These are phyloP conservation scores for Colletotrichum cuscutae DNA, from an alignment of 2,329 filamentous ascomycete genomes.

Conservation along the genomic window DNA sequence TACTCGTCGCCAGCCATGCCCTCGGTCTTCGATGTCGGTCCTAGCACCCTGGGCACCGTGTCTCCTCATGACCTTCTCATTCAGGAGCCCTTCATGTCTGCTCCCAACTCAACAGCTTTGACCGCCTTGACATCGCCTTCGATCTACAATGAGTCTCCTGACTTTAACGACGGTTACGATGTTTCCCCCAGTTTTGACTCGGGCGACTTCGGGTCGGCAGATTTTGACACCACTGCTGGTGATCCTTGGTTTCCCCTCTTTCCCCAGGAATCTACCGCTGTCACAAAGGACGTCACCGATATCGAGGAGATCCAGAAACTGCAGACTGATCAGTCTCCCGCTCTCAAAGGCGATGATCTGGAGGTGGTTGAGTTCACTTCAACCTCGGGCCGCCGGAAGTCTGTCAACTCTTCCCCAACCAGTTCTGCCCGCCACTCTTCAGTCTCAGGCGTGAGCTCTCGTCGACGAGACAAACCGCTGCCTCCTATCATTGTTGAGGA, in stretches of 20 bases:
- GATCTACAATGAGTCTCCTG: constrained; percentile 81
- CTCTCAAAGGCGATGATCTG: constrained; percentile 57
- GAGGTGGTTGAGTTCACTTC: constrained; percentile 53
- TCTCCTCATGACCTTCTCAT: constrained; percentile 86
- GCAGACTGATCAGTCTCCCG: constrained; percentile 51
- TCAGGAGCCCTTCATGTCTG: constrained; percentile 75
- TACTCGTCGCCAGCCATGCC: constrained; percentile 65
- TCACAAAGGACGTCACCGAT: constrained; percentile 36
- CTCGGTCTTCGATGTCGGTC: constrained; percentile 63
- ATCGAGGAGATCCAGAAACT: constrained; percentile 28
- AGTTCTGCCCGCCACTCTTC: constrained; percentile 70
- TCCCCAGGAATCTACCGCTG: constrained; percentile 56
- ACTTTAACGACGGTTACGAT: constrained; percentile 75
- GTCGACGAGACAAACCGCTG: constrained; percentile 83
- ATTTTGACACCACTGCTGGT: constrained; percentile 62
- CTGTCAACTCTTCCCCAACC: constrained; percentile 53
- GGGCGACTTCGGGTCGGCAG: constrained; percentile 65
- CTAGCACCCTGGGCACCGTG: constrained; percentile 74
- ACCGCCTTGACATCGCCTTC: constrained; percentile 89
- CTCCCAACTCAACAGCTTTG: constrained; percentile 83
- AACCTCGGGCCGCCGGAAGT: constrained; percentile 58
- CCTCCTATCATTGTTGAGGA: constrained; percentile 83
- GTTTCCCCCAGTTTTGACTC: constrained; percentile 80
- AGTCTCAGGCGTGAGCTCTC: constrained; percentile 75
- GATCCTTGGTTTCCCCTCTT: constrained; percentile 80